These are phyloP conservation scores for Laetiporus sulphureus DNA, from an alignment of 1,284 basidiomycete species.

Conservation along the genomic window DNA sequence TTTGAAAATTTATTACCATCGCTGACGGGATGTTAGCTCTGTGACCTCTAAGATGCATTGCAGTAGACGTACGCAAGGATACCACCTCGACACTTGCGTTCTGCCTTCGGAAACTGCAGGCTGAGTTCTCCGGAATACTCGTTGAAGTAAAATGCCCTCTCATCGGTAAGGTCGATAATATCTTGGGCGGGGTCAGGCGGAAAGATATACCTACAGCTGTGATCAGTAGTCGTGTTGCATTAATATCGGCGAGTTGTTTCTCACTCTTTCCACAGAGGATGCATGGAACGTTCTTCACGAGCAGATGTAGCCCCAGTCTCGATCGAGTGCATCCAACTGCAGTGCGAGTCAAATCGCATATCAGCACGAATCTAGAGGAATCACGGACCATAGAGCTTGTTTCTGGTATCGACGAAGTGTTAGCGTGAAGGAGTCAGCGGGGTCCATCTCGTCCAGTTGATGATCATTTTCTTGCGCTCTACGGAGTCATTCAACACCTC, in stretches of 20 bases:
- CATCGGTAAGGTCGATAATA: slow-evolving; percentile 68
- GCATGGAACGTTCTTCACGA: slow-evolving; percentile 71
- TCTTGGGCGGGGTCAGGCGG: slow-evolving; percentile 48
- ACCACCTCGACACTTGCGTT: slow-evolving; percentile 77
- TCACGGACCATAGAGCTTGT: slow-evolving; percentile 72
- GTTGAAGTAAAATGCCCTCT: slow-evolving; percentile 79
- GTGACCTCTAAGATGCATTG: background rate
- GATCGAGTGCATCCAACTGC: slow-evolving; percentile 89
- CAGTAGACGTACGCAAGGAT: slow-evolving; percentile 71
- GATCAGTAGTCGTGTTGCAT: background rate
- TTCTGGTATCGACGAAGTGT: slow-evolving; percentile 88
- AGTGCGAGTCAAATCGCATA: background rate
- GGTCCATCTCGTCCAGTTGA: slow-evolving; percentile 76
- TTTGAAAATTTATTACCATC: slow-evolving; percentile 19
- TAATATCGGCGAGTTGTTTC: slow-evolving; percentile 17
- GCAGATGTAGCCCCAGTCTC: slow-evolving; percentile 71
- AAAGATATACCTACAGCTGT: slow-evolving; percentile 53
- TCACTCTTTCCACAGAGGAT: slow-evolving; percentile 94
- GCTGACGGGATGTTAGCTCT: slow-evolving; percentile 6
- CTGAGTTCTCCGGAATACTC: slow-evolving; percentile 94
- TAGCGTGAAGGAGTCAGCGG: slow-evolving; percentile 74
- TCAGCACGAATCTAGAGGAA: background rate
- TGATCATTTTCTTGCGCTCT: slow-evolving; percentile 84
- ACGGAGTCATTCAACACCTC: slow-evolving; percentile 4
- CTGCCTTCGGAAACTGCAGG: slow-evolving; percentile 79